These are phyloP conservation scores for Sphagnum fallax DNA, from an alignment of 228 moss, liverwort and hornwort species.

Conservation along the genomic window DNA sequence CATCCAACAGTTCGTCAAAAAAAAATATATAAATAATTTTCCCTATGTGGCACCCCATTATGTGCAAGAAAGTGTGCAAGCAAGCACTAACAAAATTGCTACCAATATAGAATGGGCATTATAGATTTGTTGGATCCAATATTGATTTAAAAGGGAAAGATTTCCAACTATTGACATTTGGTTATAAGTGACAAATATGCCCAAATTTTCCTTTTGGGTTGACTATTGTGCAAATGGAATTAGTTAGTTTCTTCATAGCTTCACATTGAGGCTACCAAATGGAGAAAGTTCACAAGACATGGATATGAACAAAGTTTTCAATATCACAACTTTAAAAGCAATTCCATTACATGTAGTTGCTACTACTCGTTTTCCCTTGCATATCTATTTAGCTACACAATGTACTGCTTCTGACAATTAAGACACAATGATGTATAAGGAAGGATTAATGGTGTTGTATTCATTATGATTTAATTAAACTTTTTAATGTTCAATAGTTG, in stretches of 20 bases:
- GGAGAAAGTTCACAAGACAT: background rate
- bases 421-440: too few species aligned
- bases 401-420: too few species aligned
- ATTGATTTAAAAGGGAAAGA: background rate
- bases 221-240: background rate
- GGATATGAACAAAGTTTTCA: background rate
- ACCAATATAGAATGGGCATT: constrained; percentile 3
- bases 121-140: background rate
- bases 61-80: background rate
- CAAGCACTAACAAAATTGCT: background rate
- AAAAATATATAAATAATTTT: background rate
- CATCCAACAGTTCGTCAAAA: too few species aligned
- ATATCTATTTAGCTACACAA: background rate
- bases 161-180: constrained; percentile 1
- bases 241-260: background rate
- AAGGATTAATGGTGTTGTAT: too few species aligned
- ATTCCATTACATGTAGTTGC: background rate
- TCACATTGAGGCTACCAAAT: background rate
- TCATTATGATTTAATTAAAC: too few species aligned
- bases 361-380: background rate
- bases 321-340: background rate
- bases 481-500: too few species aligned
- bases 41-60: background rate
- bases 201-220: background rate
- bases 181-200: background rate